Conservation (phyloP, 768 basidiomycete species). For the Collybia mongolica region DNA sequence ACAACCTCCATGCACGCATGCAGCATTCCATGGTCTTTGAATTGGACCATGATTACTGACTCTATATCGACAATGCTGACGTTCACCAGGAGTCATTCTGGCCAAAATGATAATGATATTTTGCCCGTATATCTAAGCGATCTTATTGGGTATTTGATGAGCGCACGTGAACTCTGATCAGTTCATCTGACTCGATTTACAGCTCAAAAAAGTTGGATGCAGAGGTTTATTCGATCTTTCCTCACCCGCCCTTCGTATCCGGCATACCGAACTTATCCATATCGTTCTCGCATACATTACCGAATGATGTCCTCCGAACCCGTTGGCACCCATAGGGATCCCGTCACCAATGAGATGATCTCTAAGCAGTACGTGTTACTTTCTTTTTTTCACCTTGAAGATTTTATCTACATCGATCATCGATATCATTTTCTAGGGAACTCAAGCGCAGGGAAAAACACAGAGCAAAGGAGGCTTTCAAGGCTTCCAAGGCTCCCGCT, state of each 20-base stretch:
- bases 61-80: too few species aligned
- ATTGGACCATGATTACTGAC: too few species aligned
- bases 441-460: conserved; percentile 92
- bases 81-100: too few species aligned
- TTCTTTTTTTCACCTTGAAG: conserved; percentile 9
- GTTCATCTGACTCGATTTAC: too few species aligned
- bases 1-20: too few species aligned
- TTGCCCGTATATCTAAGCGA: too few species aligned
- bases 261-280: background rate
- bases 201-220: conserved; percentile 22
- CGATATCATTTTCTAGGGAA: conserved; percentile 53
- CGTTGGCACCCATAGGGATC: conserved; percentile 63
- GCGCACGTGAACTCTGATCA: too few species aligned
- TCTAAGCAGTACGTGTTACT: conserved; percentile 83
- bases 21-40: too few species aligned
- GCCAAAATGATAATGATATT: too few species aligned
- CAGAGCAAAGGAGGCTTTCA: conserved; percentile 74
- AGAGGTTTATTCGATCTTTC: conserved; percentile 24
- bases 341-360: conserved; percentile 93
- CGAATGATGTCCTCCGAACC: conserved; percentile 41
- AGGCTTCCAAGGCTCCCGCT: conserved; percentile 39
- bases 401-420: conserved; percentile 20
- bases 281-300: conserved; percentile 3
- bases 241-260: background rate
- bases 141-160: too few species aligned